Percentiles rank a stretch among this genome's conserved stretches.
Evolutionary conservation across 1,284 basidiomycete genomes (phyloP).

Genomic region (Ustilago loliicola): DNA sequence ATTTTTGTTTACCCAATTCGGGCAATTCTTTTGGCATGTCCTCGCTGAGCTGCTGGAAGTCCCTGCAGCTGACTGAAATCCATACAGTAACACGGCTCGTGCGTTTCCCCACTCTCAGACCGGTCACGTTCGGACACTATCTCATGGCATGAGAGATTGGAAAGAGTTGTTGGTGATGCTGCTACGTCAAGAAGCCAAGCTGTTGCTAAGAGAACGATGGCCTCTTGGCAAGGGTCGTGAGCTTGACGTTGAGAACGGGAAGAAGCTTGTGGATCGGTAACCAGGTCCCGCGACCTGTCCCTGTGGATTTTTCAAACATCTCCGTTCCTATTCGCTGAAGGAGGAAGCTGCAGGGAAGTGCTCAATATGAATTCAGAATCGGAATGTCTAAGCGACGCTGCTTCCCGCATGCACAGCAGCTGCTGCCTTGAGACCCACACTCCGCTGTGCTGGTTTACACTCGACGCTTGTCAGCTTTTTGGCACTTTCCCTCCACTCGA

Average conservation of each 20-base stretch:
- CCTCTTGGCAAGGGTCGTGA: no score
- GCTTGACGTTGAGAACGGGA: no score
- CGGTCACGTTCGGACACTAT: no score
- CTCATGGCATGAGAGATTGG: no score
- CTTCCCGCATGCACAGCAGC: conserved; percentile 4
- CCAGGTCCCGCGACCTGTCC: background rate
- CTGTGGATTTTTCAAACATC: conserved; percentile 2
- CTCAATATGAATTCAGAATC: background rate
- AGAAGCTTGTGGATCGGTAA: no score
- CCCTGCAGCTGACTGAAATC: background rate
- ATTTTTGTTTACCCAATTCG: conserved; percentile 6
- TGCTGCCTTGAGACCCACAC: background rate
- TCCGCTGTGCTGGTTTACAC: background rate
- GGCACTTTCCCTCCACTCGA: conserved; percentile 4
- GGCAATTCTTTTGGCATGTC: background rate
- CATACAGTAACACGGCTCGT: background rate
- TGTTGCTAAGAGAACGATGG: no score
- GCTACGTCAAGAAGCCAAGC: no score
- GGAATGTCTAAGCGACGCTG: conserved; percentile 6
- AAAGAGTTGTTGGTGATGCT: no score
- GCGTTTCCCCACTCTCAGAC: no score
- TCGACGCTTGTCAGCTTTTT: conserved; percentile 1
- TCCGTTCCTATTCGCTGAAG: background rate
- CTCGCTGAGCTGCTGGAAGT: background rate
- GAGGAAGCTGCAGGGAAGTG: background rate